Base-by-base conservation (phyloP, 768 basidiomycete genomes). In the Leccinum broughii region DNA sequence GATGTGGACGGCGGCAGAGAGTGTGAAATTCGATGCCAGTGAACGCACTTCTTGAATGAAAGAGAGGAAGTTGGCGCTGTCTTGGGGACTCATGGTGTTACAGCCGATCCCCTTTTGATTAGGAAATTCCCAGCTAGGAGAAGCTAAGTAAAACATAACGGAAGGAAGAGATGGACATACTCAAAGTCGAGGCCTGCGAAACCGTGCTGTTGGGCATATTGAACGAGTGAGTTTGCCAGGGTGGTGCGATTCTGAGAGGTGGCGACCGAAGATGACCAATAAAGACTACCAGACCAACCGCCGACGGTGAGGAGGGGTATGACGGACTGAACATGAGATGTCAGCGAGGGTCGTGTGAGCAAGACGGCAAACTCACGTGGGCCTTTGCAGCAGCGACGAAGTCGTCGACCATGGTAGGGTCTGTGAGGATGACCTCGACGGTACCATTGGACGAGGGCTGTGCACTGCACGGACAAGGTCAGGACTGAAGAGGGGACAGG, bases 111-210 rank as follows among this genome's bases (percentile, higher is more conserved):
- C 93, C 50, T 76, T 77, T 11, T 75, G 75, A 41, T 80, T 84
- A 39, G 93, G 94, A 70, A 92, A 96, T 72, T 95, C 93, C 93
- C 92, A 94, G 69, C 90, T 91, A 53, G n/a, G 2, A 32, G 20
- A 5, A 1, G 24, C 17, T 67, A 20, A 66, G 58, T 14, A 53
- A 26, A 7, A 41, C 6, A n/a, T 3, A 2, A 6, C 0, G 35
- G 4, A 51, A 49, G 24, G 22, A 52, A 51, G 1, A 20, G 28
- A 13, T 32, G 10, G 5, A 76, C 85, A 44, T 68, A 86, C 86
- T 88, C 88, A 57, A 89, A 85, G 64, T 89, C 87, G 48, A 89
- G 73, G n/a, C 87, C 87, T 63, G 84, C 79, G 15, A 90, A 76
- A 0, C 78, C 65, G 64, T 87, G 85, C 26, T 74, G 67, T 6